Conservation (phyloP, 805 yeast genomes). For the Saturnispora dispora region DNA sequence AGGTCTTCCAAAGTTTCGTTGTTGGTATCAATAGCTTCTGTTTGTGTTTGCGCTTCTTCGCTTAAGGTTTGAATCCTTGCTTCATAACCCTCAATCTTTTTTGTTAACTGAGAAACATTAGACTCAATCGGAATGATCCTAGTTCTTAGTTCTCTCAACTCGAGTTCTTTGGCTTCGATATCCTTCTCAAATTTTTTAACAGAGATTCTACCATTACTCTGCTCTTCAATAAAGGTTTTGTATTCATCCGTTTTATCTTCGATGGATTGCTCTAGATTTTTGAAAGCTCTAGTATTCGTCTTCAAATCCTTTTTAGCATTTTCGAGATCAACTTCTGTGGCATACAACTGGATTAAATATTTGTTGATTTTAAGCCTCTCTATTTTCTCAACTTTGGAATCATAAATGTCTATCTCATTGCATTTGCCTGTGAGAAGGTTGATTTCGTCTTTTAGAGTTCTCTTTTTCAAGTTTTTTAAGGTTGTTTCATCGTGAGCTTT, state of each 20-base stretch:
- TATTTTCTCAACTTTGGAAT: constrained; percentile 42
- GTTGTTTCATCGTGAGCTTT: constrained; percentile 56
- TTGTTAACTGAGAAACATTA: constrained; percentile 38
- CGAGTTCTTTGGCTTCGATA: constrained; percentile 35
- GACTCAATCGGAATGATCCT: constrained; percentile 56
- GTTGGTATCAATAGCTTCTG: constrained; percentile 31
- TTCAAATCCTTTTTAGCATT: constrained; percentile 27
- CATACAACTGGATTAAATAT: constrained; percentile 58
- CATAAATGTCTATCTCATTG: constrained; percentile 60
- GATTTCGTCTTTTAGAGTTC: constrained; percentile 63
- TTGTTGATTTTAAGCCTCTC: constrained; percentile 37
- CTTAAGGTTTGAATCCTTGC: constrained; percentile 41
- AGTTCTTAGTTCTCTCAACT: constrained; percentile 9
- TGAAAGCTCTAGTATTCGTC: constrained; percentile 30
- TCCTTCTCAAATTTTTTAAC: constrained; percentile 33
- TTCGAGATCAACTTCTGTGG: constrained; percentile 37
- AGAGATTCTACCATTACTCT: constrained; percentile 38
- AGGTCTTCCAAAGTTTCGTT: constrained; percentile 37
- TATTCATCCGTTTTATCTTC: constrained; percentile 24
- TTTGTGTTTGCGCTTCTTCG: constrained; percentile 46
- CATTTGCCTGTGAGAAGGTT: constrained; percentile 72
- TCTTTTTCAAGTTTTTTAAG: constrained; percentile 55
- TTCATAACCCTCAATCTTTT: constrained; percentile 38
- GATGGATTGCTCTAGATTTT: constrained; percentile 14
- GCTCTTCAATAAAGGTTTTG: constrained; percentile 29